Conservation (phyloP, 306 rosid genomes). For the Erythrophleum fordii region DNA sequence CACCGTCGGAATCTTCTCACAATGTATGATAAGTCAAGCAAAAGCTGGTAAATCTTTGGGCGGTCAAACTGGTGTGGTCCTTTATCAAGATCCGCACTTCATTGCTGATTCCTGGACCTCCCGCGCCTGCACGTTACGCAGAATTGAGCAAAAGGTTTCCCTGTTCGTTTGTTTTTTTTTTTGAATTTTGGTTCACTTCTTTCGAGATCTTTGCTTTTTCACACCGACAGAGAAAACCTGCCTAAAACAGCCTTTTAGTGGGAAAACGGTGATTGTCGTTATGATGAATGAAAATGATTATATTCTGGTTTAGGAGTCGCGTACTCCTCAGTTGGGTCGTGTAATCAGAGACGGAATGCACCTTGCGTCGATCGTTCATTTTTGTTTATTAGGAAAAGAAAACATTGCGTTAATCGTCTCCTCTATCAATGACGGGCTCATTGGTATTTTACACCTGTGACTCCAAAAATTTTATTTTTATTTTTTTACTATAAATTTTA, state of each 20-base stretch:
- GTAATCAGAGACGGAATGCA: neutral
- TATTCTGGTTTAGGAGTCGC: neutral
- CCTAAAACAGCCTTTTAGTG: conserved; percentile 36
- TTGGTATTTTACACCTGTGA: no score
- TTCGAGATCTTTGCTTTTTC: conserved; percentile 1
- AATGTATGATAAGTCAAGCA: neutral
- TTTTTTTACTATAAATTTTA: no score
- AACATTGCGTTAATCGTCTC: neutral
- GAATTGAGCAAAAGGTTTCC: conserved; percentile 20
- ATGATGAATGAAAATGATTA: neutral
- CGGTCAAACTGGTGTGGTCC: neutral
- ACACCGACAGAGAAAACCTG: conserved; percentile 42
- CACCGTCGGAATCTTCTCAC: conserved; percentile 2
- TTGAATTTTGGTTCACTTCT: neutral
- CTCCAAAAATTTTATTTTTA: no score
- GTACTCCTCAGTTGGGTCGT: neutral
- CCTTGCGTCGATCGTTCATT: neutral
- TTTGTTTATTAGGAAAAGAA: neutral
- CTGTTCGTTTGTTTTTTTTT: neutral
- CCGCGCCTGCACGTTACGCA: neutral
- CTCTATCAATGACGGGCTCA: neutral
- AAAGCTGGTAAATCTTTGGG: conserved; percentile 5
- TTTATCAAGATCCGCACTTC: conserved; percentile 45
- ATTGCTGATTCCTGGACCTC: neutral
- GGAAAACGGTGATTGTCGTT: conserved; percentile 12